phyloP scores from a whole-genome alignment of 495 filamentous ascomycete species.

The Penicilliopsis zonata region DNA sequence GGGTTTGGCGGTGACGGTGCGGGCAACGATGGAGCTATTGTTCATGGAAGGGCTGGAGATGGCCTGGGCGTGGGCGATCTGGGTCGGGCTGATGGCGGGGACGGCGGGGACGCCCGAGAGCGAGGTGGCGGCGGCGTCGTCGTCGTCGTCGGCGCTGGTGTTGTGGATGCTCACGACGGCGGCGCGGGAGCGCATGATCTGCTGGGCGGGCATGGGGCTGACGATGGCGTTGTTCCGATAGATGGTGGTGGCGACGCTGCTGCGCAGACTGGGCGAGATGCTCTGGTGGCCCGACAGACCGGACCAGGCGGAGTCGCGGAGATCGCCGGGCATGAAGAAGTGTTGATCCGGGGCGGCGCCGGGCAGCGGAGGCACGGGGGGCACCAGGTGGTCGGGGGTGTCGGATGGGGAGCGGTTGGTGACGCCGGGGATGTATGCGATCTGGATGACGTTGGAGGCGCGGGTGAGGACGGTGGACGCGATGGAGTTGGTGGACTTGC shows the following conservation, averaged over 20 bases:
- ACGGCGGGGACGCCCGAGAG: constrained; percentile 34
- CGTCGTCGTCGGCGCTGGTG: constrained; percentile 27
- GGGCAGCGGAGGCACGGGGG: constrained; percentile 87
- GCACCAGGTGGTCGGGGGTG: constrained; percentile 72
- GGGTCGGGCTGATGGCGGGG: constrained; percentile 38
- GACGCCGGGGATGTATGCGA: constrained; percentile 96
- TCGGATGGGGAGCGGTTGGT: constrained; percentile 81
- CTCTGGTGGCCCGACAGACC: constrained; percentile 55
- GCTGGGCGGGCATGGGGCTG: constrained; percentile 68
- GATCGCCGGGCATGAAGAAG: constrained; percentile 87
- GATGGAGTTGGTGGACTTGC: constrained; percentile 82
- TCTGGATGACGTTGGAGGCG: constrained; percentile 97
- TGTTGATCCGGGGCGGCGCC: constrained; percentile 66
- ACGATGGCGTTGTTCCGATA: constrained; percentile 83
- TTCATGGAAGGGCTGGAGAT: constrained; percentile 17
- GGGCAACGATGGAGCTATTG: constrained; percentile 34
- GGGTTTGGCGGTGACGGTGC: constrained; percentile 30
- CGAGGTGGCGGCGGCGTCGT: constrained; percentile 10
- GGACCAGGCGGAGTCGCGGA: constrained; percentile 77
- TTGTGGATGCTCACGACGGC: constrained; percentile 82
- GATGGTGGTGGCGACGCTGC: constrained; percentile 81
- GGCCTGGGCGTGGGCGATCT: constrained; percentile 30
- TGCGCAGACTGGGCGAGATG: constrained; percentile 50
- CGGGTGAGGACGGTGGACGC: constrained; percentile 92
- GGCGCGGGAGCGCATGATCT: constrained; percentile 72